Conservation (phyloP, 2,329 filamentous ascomycete species). For the Colletotrichum tropicale region DNA sequence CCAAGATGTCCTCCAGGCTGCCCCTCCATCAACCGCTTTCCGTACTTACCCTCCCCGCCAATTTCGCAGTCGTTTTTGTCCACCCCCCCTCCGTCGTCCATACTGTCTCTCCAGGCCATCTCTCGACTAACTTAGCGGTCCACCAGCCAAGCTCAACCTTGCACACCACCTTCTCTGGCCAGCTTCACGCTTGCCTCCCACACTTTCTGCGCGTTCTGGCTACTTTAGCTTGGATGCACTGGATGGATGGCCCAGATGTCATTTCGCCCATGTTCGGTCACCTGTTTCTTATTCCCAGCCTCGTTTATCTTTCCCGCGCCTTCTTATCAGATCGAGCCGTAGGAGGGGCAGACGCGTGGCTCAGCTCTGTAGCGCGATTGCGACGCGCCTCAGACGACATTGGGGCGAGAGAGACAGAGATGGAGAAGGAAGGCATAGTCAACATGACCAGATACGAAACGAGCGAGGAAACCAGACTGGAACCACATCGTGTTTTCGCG, state of each 20-base stretch:
- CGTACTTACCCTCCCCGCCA: neutral
- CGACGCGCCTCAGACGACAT: neutral
- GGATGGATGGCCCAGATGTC: neutral
- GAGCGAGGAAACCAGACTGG: neutral
- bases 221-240: neutral
- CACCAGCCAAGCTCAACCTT: constrained; percentile 3
- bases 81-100: neutral
- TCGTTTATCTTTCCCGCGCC: neutral
- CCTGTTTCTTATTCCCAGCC: neutral
- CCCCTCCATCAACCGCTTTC: neutral
- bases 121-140: neutral
- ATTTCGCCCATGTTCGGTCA: neutral
- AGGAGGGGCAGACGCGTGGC: neutral
- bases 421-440: neutral
- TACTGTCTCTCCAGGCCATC: neutral
- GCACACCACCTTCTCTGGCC: constrained; percentile 9
- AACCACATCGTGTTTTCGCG: neutral
- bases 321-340: neutral
- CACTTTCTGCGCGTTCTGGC: neutral
- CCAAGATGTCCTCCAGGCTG: neutral
- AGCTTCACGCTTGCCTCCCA: neutral
- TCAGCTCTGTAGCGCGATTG: neutral
- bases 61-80: neutral
- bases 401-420: neutral
- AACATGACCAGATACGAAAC: constrained; percentile 6